Evolutionary conservation across 2,329 filamentous ascomycete species (phyloP).

Genomic region (Pestalotiopsis fici): DNA sequence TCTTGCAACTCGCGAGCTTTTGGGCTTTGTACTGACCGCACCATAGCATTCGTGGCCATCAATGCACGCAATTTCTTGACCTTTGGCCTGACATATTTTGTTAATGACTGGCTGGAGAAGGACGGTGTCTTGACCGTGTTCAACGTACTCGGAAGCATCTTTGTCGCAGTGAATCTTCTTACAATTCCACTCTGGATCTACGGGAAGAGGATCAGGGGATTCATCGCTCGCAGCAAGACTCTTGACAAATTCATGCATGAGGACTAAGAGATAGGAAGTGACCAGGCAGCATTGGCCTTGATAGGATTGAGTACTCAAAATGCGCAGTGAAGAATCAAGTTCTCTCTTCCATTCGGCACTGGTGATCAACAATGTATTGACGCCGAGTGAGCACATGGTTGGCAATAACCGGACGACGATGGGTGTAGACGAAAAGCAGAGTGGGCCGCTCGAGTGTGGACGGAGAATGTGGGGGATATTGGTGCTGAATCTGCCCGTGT

Average conservation of each 20-base stretch:
- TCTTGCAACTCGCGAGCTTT: neutral
- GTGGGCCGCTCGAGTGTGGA: too few species aligned
- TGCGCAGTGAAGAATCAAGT: too few species aligned
- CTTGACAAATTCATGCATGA: conserved; percentile 7
- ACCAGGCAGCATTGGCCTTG: too few species aligned
- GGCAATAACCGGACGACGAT: too few species aligned
- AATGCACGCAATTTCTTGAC: conserved; percentile 49
- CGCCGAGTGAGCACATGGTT: too few species aligned
- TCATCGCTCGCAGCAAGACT: conserved; percentile 39
- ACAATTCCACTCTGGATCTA: conserved; percentile 51
- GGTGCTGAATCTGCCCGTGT: too few species aligned
- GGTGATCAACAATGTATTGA: too few species aligned
- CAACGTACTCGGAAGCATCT: conserved; percentile 38
- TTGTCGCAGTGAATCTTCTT: conserved; percentile 43
- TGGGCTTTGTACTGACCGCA: conserved; percentile 2
- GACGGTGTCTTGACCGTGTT: conserved; percentile 37
- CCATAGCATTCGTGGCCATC: conserved; percentile 48
- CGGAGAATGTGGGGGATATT: too few species aligned
- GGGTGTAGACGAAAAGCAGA: too few species aligned
- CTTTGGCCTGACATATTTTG: conserved; percentile 46
- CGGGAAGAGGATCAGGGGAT: conserved; percentile 45
- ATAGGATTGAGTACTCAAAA: too few species aligned
- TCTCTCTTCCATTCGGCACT: too few species aligned
- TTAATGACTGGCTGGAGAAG: conserved; percentile 38
- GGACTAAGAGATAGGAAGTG: neutral